Evolutionary conservation across 2,329 filamentous ascomycete species (phyloP).

Genomic region (Pseudogymnoascus destructans): DNA sequence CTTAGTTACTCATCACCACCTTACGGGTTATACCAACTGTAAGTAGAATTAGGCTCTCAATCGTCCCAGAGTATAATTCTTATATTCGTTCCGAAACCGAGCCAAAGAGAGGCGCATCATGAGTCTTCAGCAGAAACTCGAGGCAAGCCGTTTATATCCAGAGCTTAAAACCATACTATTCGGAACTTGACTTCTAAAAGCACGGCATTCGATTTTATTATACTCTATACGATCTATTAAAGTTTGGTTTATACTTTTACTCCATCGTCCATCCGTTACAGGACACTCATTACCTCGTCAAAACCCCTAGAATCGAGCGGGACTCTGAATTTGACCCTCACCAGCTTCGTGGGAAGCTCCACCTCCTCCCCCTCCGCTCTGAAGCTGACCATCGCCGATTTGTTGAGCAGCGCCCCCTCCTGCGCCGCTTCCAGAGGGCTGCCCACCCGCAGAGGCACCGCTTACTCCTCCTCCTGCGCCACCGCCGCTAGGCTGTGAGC

Average conservation of each 20-base stretch:
- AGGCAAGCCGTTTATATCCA: neutral
- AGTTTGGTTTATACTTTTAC: neutral
- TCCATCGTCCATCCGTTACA: neutral
- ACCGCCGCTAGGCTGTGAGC: neutral
- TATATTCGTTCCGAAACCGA: neutral
- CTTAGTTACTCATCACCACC: neutral
- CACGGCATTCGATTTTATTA: neutral
- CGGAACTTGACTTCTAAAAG: neutral
- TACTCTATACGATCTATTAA: neutral
- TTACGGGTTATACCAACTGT: neutral
- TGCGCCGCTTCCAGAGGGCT: neutral
- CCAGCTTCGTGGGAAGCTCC: neutral
- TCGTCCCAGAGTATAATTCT: neutral
- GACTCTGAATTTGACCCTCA: neutral
- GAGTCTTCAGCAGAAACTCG: no score
- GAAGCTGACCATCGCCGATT: neutral
- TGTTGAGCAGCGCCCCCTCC: neutral
- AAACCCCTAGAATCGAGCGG: neutral
- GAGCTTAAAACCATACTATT: neutral
- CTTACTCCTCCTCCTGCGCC: neutral
- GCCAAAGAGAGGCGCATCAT: neutral
- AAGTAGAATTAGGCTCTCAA: neutral
- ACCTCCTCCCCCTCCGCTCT: neutral
- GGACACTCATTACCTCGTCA: neutral
- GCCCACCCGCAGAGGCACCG: neutral